Conservation (phyloP, 495 filamentous ascomycete species). For the Penicillium samsonianum region DNA sequence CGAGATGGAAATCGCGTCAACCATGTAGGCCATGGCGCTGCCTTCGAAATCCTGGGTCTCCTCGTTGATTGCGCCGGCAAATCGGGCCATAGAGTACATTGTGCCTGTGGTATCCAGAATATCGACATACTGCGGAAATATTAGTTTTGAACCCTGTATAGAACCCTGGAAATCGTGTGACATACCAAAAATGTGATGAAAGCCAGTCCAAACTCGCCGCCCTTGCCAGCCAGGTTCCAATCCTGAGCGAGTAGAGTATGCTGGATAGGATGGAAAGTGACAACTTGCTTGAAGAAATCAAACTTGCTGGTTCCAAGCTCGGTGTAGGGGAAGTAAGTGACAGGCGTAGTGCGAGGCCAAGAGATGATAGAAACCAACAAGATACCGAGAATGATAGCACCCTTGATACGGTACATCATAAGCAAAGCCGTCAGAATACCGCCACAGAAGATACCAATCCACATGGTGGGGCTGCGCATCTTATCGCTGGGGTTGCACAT, state of each 20-base stretch:
- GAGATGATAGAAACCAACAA: slow-evolving; percentile 80
- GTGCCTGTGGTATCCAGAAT: slow-evolving; percentile 78
- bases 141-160: slow-evolving; percentile 2
- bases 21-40: slow-evolving; percentile 72
- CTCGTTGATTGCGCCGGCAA: slow-evolving; percentile 71
- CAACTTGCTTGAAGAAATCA: slow-evolving; percentile 82
- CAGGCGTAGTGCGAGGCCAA: slow-evolving; percentile 70
- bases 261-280: slow-evolving; percentile 73
- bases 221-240: slow-evolving; percentile 65
- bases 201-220: slow-evolving; percentile 71
- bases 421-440: slow-evolving; percentile 73
- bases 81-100: slow-evolving; percentile 80
- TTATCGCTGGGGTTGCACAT: too few relatives aligned
- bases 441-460: slow-evolving; percentile 82
- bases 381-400: slow-evolving; percentile 78
- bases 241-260: slow-evolving; percentile 64
- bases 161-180: too few relatives aligned
- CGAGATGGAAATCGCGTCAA: slow-evolving; percentile 75
- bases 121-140: slow-evolving; percentile 65
- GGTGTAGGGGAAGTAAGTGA: slow-evolving; percentile 78
- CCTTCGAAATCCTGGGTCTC: slow-evolving; percentile 77
- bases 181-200: slow-evolving; percentile 68
- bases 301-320: slow-evolving; percentile 63
- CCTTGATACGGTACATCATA: slow-evolving; percentile 82
- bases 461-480: slow-evolving; percentile 77